phyloP scores from a whole-genome alignment of 345 rosid species.

The Rhizophora mangle region DNA sequence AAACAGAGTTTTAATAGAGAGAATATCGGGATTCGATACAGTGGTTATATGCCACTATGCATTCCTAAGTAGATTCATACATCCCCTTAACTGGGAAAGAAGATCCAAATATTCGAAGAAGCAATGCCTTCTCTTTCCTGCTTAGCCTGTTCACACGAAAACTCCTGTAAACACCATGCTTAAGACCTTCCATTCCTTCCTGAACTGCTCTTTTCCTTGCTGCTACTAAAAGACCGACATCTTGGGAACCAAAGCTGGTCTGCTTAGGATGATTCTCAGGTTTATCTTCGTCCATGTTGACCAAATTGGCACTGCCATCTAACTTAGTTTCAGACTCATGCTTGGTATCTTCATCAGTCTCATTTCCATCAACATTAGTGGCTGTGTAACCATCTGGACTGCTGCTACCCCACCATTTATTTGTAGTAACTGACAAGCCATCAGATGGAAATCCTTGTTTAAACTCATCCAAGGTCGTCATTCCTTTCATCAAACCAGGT shows the following conservation, averaged over 20 bases:
- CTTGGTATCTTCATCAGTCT: slow-evolving; percentile 26
- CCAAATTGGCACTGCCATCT: slow-evolving; percentile 1
- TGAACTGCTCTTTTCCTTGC: slow-evolving; percentile 42
- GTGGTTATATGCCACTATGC: too few relatives aligned
- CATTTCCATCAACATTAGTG: slow-evolving; percentile 20
- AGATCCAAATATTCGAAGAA: slow-evolving; percentile 46
- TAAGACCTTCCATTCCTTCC: slow-evolving; percentile 51
- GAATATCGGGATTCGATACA: too few relatives aligned
- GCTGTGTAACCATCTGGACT: slow-evolving; percentile 21
- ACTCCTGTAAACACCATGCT: slow-evolving; percentile 34
- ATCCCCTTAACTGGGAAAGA: slow-evolving; percentile 49
- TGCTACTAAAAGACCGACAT: slow-evolving; percentile 35
- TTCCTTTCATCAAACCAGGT: slow-evolving; percentile 33
- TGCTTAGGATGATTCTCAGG: slow-evolving; percentile 25
- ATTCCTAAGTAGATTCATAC: background rate
- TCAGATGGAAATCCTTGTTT: slow-evolving; percentile 64
- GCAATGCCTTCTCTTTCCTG: slow-evolving; percentile 43
- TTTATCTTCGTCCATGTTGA: slow-evolving; percentile 15
- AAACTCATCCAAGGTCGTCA: slow-evolving; percentile 51
- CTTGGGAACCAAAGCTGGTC: slow-evolving; percentile 20
- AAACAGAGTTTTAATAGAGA: too few relatives aligned
- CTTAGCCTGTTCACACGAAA: slow-evolving; percentile 30
- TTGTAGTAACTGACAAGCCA: slow-evolving; percentile 46
- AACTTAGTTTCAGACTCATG: slow-evolving; percentile 21
- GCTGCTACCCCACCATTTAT: slow-evolving; percentile 72